Conservation (phyloP, 331 rosid genomes). For the Acacia pycnantha region DNA sequence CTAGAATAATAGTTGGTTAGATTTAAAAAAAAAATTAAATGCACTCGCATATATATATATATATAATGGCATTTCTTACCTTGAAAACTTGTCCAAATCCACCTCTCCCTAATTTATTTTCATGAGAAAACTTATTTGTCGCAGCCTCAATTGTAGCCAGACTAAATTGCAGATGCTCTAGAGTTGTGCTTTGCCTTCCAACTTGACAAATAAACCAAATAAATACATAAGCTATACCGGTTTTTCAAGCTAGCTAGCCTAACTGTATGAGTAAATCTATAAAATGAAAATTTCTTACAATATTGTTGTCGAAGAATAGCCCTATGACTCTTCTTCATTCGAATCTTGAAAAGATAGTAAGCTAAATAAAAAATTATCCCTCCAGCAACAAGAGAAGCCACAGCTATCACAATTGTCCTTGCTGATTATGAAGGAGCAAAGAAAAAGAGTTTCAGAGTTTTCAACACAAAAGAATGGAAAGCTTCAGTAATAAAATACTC, state of each 20-base stretch:
- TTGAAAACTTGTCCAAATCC: not conserved
- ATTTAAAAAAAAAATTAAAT: too few species aligned
- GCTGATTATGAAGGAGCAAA: not conserved
- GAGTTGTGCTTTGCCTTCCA: not conserved
- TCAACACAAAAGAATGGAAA: too few species aligned
- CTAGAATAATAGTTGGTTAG: not conserved
- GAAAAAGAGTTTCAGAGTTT: not conserved
- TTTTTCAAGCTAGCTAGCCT: not conserved
- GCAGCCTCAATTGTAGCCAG: not conserved
- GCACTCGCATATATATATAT: too few species aligned
- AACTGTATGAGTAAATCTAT: too few species aligned
- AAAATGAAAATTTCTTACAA: not conserved
- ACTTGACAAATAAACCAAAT: conserved; percentile 1
- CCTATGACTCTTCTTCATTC: not conserved
- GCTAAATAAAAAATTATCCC: not conserved
- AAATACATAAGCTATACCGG: not conserved
- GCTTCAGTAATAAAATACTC: too few species aligned
- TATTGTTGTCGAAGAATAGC: not conserved
- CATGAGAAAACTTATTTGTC: not conserved
- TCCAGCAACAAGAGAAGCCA: not conserved
- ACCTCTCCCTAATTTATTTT: not conserved
- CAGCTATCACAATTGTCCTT: not conserved
- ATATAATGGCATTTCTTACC: not conserved
- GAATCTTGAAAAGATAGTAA: not conserved
- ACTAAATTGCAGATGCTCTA: conserved; percentile 26